These are phyloP conservation scores for Camellia sinensis DNA, from an alignment of 148 eudicot genomes.

Conservation along the genomic window DNA sequence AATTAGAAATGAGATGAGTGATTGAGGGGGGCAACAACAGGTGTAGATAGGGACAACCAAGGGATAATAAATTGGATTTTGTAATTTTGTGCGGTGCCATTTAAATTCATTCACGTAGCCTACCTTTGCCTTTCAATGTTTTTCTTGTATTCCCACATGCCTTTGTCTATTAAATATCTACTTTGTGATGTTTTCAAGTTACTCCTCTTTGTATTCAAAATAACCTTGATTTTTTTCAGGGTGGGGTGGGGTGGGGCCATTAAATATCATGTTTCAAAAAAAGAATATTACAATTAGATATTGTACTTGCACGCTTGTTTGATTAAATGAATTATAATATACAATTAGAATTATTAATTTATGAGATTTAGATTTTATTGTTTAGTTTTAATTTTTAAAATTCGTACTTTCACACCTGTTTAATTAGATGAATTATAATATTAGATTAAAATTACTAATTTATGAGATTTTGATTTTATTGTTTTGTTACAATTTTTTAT, in stretches of 20 bases:
- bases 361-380: no score
- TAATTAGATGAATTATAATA: no score
- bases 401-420: no score
- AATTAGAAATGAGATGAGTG: neutral
- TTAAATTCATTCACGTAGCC: neutral
- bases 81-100: neutral
- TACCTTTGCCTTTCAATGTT: neutral
- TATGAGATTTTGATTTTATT: no score
- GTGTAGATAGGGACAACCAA: neutral
- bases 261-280: neutral
- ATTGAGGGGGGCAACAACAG: neutral
- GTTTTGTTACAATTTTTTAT: no score
- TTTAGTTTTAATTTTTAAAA: no score
- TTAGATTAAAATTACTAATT: no score
- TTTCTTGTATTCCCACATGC: neutral
- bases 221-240: neutral
- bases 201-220: neutral
- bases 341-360: no score
- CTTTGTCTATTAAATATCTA: neutral
- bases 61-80: conserved; percentile 4
- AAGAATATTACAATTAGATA: no score
- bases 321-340: no score
- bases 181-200: neutral
- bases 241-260: neutral
- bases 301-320: no score